Evolutionary conservation across 441 rosid species (phyloP), one percentile per base, ranked within the genome.

Genomic region (Isatis lusitanica): DNA sequence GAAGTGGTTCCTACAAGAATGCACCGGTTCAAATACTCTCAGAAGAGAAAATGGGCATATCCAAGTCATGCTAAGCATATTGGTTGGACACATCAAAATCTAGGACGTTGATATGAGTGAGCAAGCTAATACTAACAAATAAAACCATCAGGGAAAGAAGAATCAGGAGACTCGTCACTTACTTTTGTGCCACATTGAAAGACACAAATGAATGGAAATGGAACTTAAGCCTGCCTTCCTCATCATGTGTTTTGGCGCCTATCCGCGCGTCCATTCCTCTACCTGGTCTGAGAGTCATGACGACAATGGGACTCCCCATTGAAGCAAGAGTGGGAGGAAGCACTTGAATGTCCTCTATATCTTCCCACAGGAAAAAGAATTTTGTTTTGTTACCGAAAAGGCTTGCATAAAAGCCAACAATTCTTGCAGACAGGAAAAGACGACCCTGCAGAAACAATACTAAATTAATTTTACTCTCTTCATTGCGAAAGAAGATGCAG

Each of bases 281-380:
- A 83, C 86, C 87, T 79, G 64, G 87, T 67, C 94, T 78, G 40
- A 94, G 97, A 74, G 92, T 94, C 80, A 90, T 83, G 60, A 87
- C 92, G 36, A 92, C 73, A 70, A 85, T 79, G 43, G 98, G 99
- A 81, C 97, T 92, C 59, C 98, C 99, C 96, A 94, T 92, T 38
- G 99, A 94, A 57, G 94, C 79, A 79, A 94, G 86, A 71, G 92
- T 84, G 11, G 98, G 90, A 77, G 99, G 63, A 36, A 81, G 78
- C 67, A 92, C 85, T 83, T 87, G 88, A 78, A 94, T 88, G 16
- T 90, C 97, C 72, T 92, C 98, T 31, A 94, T 88, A 80, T 94
- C 98, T 85, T 90, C 97, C 99, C 99, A 94, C 56, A 94, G 91
- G 82, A 92, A 92, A 83, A 90, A 94, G 76, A 94, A 94, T 63